Base-by-base conservation (phyloP, 495 filamentous ascomycete genomes). In the Penicillium macrosclerotiorum region DNA sequence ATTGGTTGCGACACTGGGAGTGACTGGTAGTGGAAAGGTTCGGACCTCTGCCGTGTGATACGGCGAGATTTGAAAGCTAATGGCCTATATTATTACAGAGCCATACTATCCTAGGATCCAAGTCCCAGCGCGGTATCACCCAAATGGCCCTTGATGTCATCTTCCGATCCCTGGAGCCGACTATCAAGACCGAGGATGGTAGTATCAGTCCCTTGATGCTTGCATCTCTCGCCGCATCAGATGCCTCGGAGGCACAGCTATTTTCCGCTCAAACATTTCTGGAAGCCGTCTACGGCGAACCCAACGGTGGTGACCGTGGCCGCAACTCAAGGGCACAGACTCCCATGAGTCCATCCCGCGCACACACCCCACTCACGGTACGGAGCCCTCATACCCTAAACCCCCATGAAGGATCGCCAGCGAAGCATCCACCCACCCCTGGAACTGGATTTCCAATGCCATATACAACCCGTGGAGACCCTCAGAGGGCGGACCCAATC, bases 1-100 rank as follows among this genome's bases (percentile, higher is more conserved):
- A 13, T 61, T 97, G 54, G 63, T 98, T 32, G 93, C 93, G 20
- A 97, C 93, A 27, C 67, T 98, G 39, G 93, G 93, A 5, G 93
- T 97, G 23, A 96, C 93, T 5, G 94, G 93, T 13, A 94, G 88
- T 49, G 93, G 93, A 57, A 98, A 98, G 82, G 92, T 95, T 53
- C 25, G 76, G 34, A 5, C 14, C 4, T 16, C 6, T 8, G 18
- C 26, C 17, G 9, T 33, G 30, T 23, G 35, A 42, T 25, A 26
- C 29, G 25, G 7, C 16, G 24, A 42, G 32, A 39, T 35, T 16
- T 20, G 8, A 35, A 45, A 17, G 41, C 56, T 63, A 34, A 58
- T 51, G 36, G 4, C 5, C 30, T 47, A 40, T 65, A 47, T 4
- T 20, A n/a, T 4, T 39, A 19, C 55, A 97, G 92, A 91, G 87